Base-by-base conservation (phyloP, 2,329 filamentous ascomycete species). In the Colletotrichum brevisporum region DNA sequence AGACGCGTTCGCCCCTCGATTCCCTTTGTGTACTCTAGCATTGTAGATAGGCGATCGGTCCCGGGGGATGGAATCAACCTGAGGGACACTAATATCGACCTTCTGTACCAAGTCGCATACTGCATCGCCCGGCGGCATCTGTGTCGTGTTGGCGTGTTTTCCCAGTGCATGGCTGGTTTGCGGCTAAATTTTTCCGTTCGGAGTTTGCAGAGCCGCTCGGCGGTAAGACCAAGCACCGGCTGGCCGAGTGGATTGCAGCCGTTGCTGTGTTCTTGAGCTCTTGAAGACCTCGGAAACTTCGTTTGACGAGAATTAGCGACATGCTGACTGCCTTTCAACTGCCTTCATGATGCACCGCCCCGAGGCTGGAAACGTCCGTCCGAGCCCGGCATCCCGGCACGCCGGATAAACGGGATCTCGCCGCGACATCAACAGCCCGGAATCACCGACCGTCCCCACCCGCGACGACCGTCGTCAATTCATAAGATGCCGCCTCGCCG, bases 11-110 rank as follows among this genome's bases (percentile, higher is more conserved):
- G 76, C 79, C 78, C 78, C 79, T 75, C 73, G 76, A 75, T 85
- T 85, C 82, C 83, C 81, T 84, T 86, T 85, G 83, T 90, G 86
- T 88, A 89, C 85, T 90, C 86, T 91, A 91, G 88, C 87, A 88
- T 88, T 90, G 88, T 91, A 91, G 88, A 90, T 89, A 89, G 81
- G 82, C 84, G 80, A 82, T 79, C 72, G 69, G 59, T 68, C 69
- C 66, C n/a, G 45, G 66, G 53, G 71, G 52, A 71, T 43, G 63
- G 69, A 70, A 72, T 65, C 69, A 66, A 63, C 69, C 69, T 60
- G 60, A 18, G n/a, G 63, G 63, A 70, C 63, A 67, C 27, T 70
- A 67, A 67, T 67, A 62, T 67, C 67, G 67, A 70, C 67, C 63
- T 67, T 36, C 36, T 63, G 63, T 67, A 62, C 63, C 56, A 67